Percentiles rank a stretch among this genome's conserved stretches.
phyloP scores from a whole-genome alignment of 202 grass and related monocot species.

The Eragrostis tef region DNA sequence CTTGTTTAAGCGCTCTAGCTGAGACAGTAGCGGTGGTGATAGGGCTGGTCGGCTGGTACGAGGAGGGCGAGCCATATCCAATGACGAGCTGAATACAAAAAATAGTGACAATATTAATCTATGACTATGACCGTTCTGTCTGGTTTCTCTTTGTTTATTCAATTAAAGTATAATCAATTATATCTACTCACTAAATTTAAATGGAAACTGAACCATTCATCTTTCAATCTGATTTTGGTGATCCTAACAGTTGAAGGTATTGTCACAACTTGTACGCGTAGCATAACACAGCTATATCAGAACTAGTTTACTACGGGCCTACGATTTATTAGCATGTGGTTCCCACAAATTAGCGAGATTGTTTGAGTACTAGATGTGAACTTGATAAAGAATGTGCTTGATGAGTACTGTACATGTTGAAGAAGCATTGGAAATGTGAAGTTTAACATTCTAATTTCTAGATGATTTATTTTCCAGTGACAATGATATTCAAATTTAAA shows the following conservation, averaged over 20 bases:
- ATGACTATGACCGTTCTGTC: not conserved
- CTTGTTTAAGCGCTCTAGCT: not conserved
- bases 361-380: slow-evolving; percentile 25
- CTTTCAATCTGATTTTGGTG: too few relatives aligned
- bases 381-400: not conserved
- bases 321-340: not conserved
- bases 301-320: not conserved
- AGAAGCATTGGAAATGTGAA: not conserved
- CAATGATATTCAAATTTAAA: slow-evolving; percentile 6
- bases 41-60: not conserved
- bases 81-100: not conserved
- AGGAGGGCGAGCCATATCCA: too few relatives aligned
- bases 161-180: too few relatives aligned
- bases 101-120: not conserved
- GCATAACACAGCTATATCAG: too few relatives aligned
- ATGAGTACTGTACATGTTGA: not conserved
- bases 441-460: not conserved
- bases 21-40: not conserved
- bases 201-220: too few relatives aligned
- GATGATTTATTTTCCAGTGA: not conserved
- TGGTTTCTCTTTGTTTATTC: not conserved
- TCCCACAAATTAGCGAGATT: not conserved
- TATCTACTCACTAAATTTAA: too few relatives aligned
- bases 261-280: too few relatives aligned
- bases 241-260: too few relatives aligned